phyloP scores from a whole-genome alignment of 2,329 filamentous ascomycete species.

The Teratosphaeria viscida region DNA sequence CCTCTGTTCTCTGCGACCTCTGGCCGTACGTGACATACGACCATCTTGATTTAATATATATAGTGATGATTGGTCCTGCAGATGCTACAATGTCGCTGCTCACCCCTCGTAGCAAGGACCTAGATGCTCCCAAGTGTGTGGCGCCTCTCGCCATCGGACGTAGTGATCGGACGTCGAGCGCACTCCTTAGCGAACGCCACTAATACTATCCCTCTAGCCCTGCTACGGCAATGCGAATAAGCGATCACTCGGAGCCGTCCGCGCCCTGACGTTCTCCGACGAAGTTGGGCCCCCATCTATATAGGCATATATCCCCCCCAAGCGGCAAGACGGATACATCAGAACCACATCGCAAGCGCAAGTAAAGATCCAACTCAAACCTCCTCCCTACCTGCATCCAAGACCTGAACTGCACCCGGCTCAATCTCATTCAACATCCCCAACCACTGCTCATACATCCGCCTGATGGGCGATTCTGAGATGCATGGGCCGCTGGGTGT shows the following conservation, averaged over 20 bases:
- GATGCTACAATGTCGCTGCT: too few species aligned
- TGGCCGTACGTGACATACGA: too few species aligned
- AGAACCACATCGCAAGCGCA: neutral
- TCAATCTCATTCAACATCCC: constrained; percentile 26
- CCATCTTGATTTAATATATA: too few species aligned
- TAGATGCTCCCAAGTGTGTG: neutral
- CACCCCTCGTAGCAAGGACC: too few species aligned
- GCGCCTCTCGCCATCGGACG: neutral
- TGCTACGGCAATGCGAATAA: neutral
- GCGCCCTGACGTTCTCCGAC: neutral
- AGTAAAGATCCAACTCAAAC: neutral
- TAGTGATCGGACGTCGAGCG: neutral
- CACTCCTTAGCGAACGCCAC: neutral
- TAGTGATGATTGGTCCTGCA: too few species aligned
- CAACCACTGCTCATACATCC: constrained; percentile 29
- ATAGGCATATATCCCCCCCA: too few species aligned
- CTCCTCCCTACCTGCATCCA: neutral
- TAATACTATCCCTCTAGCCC: neutral
- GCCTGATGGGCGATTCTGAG: constrained; percentile 35
- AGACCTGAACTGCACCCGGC: constrained; percentile 6
- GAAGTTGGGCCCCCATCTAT: neutral
- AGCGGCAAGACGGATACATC: neutral
- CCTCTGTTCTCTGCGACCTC: too few species aligned
- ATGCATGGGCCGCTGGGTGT: constrained; percentile 36
- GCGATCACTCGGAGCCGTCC: neutral